A percentile compares a stretch with the other conserved stretches of the same genome.
phyloP scores from a whole-genome alignment of 768 basidiomycete genomes.

The Macrocybe gigantea region DNA sequence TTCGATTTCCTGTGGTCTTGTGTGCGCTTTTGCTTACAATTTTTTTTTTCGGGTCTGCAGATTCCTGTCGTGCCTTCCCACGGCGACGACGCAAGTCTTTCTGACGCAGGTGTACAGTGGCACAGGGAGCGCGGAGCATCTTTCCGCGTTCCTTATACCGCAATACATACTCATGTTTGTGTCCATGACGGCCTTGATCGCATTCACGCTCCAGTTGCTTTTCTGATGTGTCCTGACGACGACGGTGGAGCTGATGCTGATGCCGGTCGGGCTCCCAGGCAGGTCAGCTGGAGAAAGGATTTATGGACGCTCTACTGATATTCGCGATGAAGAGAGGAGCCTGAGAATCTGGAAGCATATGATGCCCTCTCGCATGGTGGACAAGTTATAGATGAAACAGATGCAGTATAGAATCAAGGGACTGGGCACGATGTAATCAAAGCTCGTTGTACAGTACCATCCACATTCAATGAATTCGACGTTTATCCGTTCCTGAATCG shows the following conservation, averaged over 20 bases:
- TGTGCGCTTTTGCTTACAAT: not conserved
- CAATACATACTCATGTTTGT: constrained; percentile 51
- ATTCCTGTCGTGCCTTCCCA: constrained; percentile 56
- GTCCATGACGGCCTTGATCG: constrained; percentile 44
- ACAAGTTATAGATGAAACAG: no score
- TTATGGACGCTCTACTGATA: no score
- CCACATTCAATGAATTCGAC: no score
- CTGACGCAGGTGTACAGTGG: constrained; percentile 64
- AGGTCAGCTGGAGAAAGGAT: no score
- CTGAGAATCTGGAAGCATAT: no score
- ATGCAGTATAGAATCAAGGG: no score
- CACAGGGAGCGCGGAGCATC: constrained; percentile 56
- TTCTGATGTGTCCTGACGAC: constrained; percentile 21
- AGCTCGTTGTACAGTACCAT: no score
- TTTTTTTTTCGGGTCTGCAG: constrained; percentile 19
- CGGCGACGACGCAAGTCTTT: constrained; percentile 58
- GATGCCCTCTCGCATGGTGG: no score
- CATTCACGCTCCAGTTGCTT: constrained; percentile 36
- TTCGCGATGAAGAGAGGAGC: no score
- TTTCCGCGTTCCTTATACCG: constrained; percentile 59
- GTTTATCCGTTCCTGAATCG: no score
- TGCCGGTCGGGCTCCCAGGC: no score
- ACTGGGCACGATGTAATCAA: no score
- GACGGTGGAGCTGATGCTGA: not conserved
- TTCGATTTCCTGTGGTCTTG: not conserved